These are phyloP conservation scores for Cyanidium caldarium DNA, from an alignment of 23 red algal species.

Conservation along the genomic window DNA sequence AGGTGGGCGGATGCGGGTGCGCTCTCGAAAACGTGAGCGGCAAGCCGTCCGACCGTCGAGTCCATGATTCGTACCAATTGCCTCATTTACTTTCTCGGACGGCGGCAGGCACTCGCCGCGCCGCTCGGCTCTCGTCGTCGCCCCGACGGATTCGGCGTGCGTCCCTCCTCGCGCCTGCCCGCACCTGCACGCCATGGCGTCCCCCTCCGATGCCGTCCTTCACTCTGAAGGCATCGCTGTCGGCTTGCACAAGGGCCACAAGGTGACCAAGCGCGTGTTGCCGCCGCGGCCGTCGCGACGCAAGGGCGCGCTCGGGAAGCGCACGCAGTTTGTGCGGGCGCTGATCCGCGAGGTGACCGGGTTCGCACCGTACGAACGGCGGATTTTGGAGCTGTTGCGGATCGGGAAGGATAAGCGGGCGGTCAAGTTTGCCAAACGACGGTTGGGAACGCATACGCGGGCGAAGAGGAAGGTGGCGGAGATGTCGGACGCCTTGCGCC, in stretches of 20 bases:
- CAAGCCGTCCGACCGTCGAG: too few species aligned
- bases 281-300: slow-evolving; percentile 17
- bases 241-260: slow-evolving; percentile 79
- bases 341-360: slow-evolving; percentile 81
- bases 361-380: slow-evolving; percentile 91
- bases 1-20: too few species aligned
- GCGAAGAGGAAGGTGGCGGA: slow-evolving; percentile 94
- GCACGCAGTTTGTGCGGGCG: slow-evolving; percentile 33
- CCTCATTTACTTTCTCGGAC: too few species aligned
- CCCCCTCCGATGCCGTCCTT: neutral
- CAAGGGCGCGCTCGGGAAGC: slow-evolving; percentile 34
- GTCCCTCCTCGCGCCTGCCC: neutral
- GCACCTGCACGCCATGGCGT: neutral
- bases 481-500: slow-evolving; percentile 55
- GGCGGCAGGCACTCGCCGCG: too few species aligned
- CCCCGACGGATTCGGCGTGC: too few species aligned
- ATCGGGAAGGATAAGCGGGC: slow-evolving; percentile 96
- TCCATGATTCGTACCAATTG: too few species aligned
- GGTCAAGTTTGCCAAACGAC: slow-evolving; percentile 95
- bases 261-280: slow-evolving; percentile 75
- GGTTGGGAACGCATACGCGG: slow-evolving; percentile 78
- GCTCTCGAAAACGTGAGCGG: too few species aligned
- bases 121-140: too few species aligned
- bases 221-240: slow-evolving; percentile 37
- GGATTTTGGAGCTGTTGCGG: slow-evolving; percentile 83